Base-by-base conservation (phyloP, 208 protist genomes). In the Trypanosoma boissoni region DNA sequence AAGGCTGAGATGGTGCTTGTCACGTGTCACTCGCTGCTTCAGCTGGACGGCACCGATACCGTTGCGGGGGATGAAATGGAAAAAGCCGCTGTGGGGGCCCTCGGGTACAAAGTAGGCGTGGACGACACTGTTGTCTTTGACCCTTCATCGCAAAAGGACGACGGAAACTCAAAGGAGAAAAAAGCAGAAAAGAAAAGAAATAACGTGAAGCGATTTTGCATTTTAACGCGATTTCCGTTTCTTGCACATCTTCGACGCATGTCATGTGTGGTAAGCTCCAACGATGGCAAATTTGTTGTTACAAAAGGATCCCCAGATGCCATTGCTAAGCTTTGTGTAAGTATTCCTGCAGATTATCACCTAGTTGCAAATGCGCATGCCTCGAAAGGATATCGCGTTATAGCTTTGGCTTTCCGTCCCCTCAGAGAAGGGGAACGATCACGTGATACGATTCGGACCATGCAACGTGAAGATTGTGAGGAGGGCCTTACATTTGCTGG, bases 1-100 rank as follows among this genome's bases (percentile, higher is more conserved):
- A 61, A 55, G 43, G 71, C 88, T 23, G 84, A 91, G 62, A 64
- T 90, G 68, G 88, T 95, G 12, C 74, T 97, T 23, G 88, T 80
- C 28, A 85, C 81, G n/a, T 97, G 89, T 71, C 86, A 95, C 66
- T 90, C 83, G 2, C 71, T 97, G n/a, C 83, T 98, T 14, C 81
- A 72, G 50, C 58, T 98, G 0, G 83, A 95, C 24, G 58, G 52
- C 34, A 85, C 92, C 32, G 63, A 89, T 55, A 84, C 91, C 26
- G 57, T 93, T 12, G 84, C 97, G 2, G 98, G 98, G 24, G 98
- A 99, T 66, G 95, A 97, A 58, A 97, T 99, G 92, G 97, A 99
- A 74, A 90, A 96, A 72, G 96, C 93, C 5, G 82, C 90, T 18
- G 69, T 97, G 3, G 75, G 81, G 28, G 89, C 88, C 4, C 63